phyloP scores from a whole-genome alignment of 2,329 filamentous ascomycete genomes.

The Tolypocladium endophyticum region DNA sequence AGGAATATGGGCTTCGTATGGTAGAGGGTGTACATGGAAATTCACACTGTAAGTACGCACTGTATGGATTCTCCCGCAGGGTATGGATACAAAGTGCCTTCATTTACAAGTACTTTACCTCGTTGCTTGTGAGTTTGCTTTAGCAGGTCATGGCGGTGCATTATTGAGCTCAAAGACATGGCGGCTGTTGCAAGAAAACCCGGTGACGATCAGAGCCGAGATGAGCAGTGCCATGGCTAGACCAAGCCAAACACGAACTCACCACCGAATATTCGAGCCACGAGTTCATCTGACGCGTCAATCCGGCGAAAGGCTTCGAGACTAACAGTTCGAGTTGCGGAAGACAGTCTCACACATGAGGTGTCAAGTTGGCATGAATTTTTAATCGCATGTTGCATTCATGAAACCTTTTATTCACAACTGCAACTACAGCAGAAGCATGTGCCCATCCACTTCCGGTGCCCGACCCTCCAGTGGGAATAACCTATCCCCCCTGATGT shows the following conservation, averaged over 20 bases:
- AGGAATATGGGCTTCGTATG: no score
- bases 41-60: neutral
- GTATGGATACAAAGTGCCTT: neutral
- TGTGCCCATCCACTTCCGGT: constrained; percentile 30
- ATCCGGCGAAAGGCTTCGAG: neutral
- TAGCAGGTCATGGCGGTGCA: no score
- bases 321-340: neutral
- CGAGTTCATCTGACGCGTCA: neutral
- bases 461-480: constrained; percentile 28
- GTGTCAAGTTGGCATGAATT: neutral
- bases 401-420: constrained; percentile 31
- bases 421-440: constrained; percentile 36
- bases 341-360: neutral
- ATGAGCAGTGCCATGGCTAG: neutral
- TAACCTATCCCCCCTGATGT: constrained; percentile 26
- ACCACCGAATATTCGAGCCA: neutral
- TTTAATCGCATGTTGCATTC: constrained; percentile 20
- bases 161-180: neutral
- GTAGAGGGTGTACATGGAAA: neutral
- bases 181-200: neutral
- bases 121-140: neutral
- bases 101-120: neutral
- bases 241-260: neutral
- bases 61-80: no score
- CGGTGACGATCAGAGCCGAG: neutral